These are phyloP conservation scores for Talaromyces borbonicus DNA, from an alignment of 495 filamentous ascomycete genomes.

Conservation along the genomic window DNA sequence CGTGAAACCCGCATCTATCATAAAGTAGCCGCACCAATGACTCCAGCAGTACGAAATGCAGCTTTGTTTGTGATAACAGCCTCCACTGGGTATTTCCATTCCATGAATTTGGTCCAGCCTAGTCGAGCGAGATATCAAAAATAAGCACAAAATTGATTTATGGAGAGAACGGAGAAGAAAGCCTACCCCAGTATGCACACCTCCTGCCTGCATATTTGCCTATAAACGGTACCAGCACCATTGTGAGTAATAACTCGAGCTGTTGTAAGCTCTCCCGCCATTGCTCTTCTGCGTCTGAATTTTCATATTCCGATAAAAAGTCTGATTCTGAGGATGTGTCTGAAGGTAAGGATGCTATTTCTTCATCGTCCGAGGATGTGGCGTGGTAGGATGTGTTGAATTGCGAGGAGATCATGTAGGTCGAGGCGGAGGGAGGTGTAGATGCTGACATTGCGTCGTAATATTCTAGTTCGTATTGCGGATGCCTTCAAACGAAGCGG, in stretches of 20 bases:
- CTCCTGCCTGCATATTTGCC: slow-evolving; percentile 89
- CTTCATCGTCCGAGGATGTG: slow-evolving; percentile 45
- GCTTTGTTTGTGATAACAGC: slow-evolving; percentile 45
- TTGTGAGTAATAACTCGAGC: slow-evolving; percentile 79
- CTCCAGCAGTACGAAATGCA: slow-evolving; percentile 58
- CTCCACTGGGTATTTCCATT: slow-evolving; percentile 68
- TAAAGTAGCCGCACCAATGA: slow-evolving; percentile 56
- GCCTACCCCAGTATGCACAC: slow-evolving; percentile 90
- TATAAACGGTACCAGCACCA: slow-evolving; percentile 86
- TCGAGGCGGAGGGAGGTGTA: slow-evolving; percentile 31
- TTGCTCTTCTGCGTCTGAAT: slow-evolving; percentile 79
- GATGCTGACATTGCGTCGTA: slow-evolving; percentile 12
- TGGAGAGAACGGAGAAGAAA: background rate
- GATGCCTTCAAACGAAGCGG: slow-evolving; percentile 21
- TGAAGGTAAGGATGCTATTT: slow-evolving; percentile 72
- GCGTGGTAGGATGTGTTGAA: slow-evolving; percentile 21
- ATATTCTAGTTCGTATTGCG: slow-evolving; percentile 20
- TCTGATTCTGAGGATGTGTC: slow-evolving; percentile 52
- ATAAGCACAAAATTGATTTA: too few species aligned
- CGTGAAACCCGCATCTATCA: slow-evolving; percentile 25
- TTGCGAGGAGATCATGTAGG: slow-evolving; percentile 31
- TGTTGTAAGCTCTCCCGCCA: slow-evolving; percentile 93
- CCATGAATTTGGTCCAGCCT: slow-evolving; percentile 69
- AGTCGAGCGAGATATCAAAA: too few species aligned
- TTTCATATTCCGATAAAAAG: slow-evolving; percentile 37